Conservation (phyloP, 495 filamentous ascomycete species). For the Lichenothelia convexa region DNA sequence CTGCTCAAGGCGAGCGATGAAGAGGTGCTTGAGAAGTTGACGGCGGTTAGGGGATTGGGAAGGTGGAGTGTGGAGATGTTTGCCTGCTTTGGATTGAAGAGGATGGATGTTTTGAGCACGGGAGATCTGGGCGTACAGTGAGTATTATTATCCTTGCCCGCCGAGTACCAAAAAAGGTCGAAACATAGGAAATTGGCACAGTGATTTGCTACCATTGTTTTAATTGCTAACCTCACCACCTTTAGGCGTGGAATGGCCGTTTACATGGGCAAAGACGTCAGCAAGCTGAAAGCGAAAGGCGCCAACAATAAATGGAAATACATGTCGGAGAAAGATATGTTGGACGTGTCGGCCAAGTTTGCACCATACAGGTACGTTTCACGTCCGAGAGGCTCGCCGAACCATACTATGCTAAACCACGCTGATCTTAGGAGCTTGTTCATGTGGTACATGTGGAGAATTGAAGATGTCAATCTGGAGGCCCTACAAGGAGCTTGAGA, state of each 20-base stretch:
- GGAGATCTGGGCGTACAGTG: slow-evolving; percentile 89
- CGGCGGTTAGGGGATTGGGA: slow-evolving; percentile 74
- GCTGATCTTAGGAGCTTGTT: slow-evolving; percentile 37
- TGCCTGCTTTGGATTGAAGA: slow-evolving; percentile 74
- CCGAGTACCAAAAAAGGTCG: too few species aligned
- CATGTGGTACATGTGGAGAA: slow-evolving; percentile 87
- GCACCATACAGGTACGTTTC: slow-evolving; percentile 55
- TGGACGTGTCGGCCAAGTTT: slow-evolving; percentile 61
- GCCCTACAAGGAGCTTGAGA: slow-evolving; percentile 5
- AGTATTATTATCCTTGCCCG: slow-evolving; percentile 14
- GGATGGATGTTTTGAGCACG: slow-evolving; percentile 81
- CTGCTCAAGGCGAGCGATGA: slow-evolving; percentile 65
- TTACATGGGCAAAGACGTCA: slow-evolving; percentile 66
- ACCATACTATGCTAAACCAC: neutral
- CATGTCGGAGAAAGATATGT: slow-evolving; percentile 85
- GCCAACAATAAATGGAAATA: slow-evolving; percentile 90
- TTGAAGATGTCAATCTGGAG: slow-evolving; percentile 8
- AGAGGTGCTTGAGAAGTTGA: slow-evolving; percentile 62
- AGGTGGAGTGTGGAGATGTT: slow-evolving; percentile 97
- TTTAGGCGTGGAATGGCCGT: slow-evolving; percentile 68
- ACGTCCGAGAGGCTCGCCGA: slow-evolving; percentile 10
- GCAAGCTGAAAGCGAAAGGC: slow-evolving; percentile 55
- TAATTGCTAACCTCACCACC: too few species aligned
- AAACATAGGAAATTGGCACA: too few species aligned
- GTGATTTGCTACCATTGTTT: too few species aligned